These are phyloP conservation scores for Teratosphaeria gauchensis DNA, from an alignment of 2,329 filamentous ascomycete genomes.

Conservation along the genomic window DNA sequence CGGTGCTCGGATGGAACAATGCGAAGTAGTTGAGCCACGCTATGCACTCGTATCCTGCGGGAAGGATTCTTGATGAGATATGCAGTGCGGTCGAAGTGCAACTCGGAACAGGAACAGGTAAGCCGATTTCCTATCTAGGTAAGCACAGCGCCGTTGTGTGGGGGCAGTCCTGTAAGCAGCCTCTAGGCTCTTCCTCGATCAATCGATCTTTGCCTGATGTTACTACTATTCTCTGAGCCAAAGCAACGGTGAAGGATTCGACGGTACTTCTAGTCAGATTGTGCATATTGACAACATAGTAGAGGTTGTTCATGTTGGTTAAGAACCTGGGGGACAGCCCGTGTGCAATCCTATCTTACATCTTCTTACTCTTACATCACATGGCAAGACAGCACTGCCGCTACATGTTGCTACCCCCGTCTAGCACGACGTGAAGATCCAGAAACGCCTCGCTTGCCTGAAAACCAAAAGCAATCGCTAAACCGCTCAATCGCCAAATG, in stretches of 20 bases:
- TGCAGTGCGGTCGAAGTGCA: background rate
- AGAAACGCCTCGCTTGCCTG: background rate
- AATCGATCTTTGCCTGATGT: too few species aligned
- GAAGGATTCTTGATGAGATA: background rate
- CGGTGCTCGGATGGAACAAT: background rate
- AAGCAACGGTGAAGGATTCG: too few species aligned
- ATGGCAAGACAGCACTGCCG: background rate
- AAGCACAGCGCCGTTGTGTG: too few species aligned
- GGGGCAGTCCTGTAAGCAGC: background rate
- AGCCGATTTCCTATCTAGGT: background rate
- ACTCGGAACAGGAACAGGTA: background rate
- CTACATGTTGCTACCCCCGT: background rate
- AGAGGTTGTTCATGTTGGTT: too few species aligned
- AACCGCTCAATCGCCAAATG: background rate
- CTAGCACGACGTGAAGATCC: background rate
- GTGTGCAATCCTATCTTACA: background rate
- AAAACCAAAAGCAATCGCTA: background rate
- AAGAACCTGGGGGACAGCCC: background rate
- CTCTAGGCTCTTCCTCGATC: too few species aligned
- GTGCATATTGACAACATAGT: too few species aligned
- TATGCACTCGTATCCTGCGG: background rate
- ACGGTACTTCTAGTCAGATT: too few species aligned
- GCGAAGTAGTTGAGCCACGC: background rate
- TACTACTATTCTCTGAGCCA: too few species aligned
- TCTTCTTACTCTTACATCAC: background rate